Evolutionary conservation across 495 filamentous ascomycete genomes (phyloP), one percentile per base, ranked within the genome.

Genomic region (Glutinoglossum americanum): DNA sequence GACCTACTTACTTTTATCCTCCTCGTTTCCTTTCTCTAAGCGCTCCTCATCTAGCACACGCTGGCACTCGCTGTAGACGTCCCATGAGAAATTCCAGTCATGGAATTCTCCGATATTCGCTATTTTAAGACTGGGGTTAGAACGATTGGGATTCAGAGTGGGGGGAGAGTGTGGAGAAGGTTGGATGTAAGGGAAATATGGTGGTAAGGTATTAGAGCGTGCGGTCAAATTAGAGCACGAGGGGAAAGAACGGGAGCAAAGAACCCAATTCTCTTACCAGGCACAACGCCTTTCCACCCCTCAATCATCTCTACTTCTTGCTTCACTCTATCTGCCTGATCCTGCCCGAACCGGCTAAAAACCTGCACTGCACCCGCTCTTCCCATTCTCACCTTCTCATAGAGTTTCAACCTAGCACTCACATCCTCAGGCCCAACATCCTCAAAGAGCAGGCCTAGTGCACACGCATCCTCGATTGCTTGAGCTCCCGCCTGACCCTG

Each of bases 391-490:
- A 74, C 70, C 21, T 68, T 62, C 56, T 81, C 69, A 61, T 82
- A 85, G 8, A 82, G 58, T 59, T 68, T 63, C 17, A 83, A 64
- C 1, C 78, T 69, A 2, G 66, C 64, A 0, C 69, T 62, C 11
- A 83, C 66, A 7, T 77, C 73, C 1, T 61, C 57, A 0, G 60
- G 23, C 1, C 57, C 51, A 0, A 70, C 77, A 0, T 71, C 74
- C 15, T 60, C 11, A 0, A 74, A 74, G 3, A 83, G 68, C 1
- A 82, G 70, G 7, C 71, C 73, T 0, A 83, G 67, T 5, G 75
- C 69, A 0, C 76, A 74, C 4, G 74, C 79, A 60, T 83, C 80
- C 62, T 85, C 80, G 32, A 69, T 68, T 11, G 66, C 67, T 51
- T 60, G 55, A 11, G 57, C 67, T 15, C 63, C 67, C n/a, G 66